Evolutionary conservation across 331 rosid genomes (phyloP).

Genomic region (Malus hybrid): DNA sequence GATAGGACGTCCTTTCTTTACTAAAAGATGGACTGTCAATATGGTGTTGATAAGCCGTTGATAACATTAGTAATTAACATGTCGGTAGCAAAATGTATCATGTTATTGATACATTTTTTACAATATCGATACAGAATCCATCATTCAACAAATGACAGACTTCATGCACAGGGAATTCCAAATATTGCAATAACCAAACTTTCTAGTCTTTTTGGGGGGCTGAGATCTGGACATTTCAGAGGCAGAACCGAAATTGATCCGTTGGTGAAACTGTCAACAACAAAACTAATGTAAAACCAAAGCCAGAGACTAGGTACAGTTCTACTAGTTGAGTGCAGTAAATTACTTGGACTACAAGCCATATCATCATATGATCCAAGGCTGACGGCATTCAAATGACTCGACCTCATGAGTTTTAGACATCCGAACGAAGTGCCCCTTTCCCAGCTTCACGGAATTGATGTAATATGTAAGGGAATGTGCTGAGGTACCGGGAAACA

Average conservation of each 20-base stretch:
- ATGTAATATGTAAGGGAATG: slow-evolving; percentile 54
- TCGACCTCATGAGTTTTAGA: neutral
- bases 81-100: neutral
- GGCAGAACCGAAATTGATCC: neutral
- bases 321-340: too few relatives aligned
- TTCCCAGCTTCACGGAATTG: slow-evolving; percentile 60
- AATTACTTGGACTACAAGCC: neutral
- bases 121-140: neutral
- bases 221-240: neutral
- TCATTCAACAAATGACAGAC: neutral
- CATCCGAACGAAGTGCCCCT: slow-evolving; percentile 23
- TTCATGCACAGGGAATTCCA: neutral
- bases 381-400: neutral
- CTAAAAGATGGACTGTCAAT: neutral
- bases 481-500: slow-evolving; percentile 55
- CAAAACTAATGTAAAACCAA: neutral
- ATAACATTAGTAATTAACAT: neutral
- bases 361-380: neutral
- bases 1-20: neutral
- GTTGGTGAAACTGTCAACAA: neutral
- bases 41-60: neutral
- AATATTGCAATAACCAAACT: neutral
- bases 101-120: neutral
- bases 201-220: neutral
- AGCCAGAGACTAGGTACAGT: neutral